Evolutionary conservation across 441 rosid genomes (phyloP).

Genomic region (Gossypium armourianum): DNA sequence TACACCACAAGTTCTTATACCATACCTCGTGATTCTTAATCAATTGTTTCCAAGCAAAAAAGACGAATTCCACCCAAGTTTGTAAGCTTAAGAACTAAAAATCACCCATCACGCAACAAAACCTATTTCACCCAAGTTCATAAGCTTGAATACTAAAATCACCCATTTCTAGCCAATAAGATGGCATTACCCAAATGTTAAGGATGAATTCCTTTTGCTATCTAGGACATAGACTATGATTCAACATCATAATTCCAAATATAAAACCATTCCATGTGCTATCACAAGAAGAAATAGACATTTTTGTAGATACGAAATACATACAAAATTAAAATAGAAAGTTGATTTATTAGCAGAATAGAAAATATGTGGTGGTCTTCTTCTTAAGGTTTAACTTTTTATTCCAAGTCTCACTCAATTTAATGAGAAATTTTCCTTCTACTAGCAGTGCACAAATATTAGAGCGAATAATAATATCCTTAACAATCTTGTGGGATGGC

Average conservation of each 20-base stretch:
- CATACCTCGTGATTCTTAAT: background rate
- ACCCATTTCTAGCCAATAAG: background rate
- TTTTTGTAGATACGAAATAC: background rate
- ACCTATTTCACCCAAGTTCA: background rate
- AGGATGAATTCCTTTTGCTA: background rate
- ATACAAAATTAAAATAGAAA: constrained; percentile 1
- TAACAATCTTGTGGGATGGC: background rate
- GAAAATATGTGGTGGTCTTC: background rate
- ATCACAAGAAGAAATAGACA: background rate
- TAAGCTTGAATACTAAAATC: background rate
- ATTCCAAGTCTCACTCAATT: background rate
- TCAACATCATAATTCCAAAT: constrained; percentile 14
- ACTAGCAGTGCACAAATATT: constrained; percentile 3
- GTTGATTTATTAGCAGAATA: background rate
- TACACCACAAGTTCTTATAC: background rate
- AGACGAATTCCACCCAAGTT: background rate
- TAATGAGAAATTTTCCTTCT: background rate
- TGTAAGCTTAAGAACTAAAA: background rate
- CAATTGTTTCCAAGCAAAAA: background rate
- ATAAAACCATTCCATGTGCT: background rate
- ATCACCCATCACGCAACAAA: background rate
- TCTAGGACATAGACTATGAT: background rate
- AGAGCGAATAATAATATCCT: background rate
- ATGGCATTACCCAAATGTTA: background rate
- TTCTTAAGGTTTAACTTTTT: background rate